These are phyloP conservation scores for Diaporthe eres DNA, from an alignment of 2,329 filamentous ascomycete genomes.

Conservation along the genomic window DNA sequence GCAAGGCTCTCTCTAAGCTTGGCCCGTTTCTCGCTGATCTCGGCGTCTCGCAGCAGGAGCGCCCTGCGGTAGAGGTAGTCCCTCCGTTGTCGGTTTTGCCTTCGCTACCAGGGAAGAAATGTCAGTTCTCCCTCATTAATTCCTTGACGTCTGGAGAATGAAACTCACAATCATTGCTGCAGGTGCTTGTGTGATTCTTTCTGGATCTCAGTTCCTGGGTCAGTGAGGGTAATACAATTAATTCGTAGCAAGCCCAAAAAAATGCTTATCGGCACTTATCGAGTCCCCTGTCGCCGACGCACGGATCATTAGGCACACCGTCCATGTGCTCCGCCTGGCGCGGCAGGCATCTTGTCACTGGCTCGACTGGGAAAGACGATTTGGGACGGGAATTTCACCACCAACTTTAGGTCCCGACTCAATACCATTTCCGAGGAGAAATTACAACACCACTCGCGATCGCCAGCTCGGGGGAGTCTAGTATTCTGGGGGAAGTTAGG, in stretches of 20 bases:
- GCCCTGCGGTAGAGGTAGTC: conserved; percentile 95
- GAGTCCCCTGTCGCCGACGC: neutral
- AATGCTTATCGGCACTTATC: conserved; percentile 26
- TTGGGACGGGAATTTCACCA: too few species aligned
- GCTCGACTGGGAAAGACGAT: too few species aligned
- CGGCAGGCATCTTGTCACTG: too few species aligned
- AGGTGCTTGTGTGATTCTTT: neutral
- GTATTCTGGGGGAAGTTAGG: conserved; percentile 36
- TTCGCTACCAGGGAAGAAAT: conserved; percentile 59
- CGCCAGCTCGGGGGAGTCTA: conserved; percentile 17
- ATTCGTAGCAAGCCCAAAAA: neutral
- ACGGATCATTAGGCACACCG: neutral
- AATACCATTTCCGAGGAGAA: neutral
- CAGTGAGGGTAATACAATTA: too few species aligned
- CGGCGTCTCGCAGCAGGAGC: conserved; percentile 88
- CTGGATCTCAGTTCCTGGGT: neutral
- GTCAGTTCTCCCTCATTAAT: conserved; percentile 37
- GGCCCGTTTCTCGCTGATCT: conserved; percentile 91
- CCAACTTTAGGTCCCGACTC: neutral
- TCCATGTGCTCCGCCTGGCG: too few species aligned
- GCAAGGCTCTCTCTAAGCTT: conserved; percentile 89
- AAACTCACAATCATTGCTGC: conserved; percentile 55
- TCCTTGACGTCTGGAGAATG: neutral
- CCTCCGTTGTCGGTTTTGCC: conserved; percentile 83
- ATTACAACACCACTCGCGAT: conserved; percentile 24